A percentile compares a stretch with the other conserved stretches of the same genome.
Conservation (phyloP, 805 yeast genomes). For the Cyberlindnera maclurae region DNA sequence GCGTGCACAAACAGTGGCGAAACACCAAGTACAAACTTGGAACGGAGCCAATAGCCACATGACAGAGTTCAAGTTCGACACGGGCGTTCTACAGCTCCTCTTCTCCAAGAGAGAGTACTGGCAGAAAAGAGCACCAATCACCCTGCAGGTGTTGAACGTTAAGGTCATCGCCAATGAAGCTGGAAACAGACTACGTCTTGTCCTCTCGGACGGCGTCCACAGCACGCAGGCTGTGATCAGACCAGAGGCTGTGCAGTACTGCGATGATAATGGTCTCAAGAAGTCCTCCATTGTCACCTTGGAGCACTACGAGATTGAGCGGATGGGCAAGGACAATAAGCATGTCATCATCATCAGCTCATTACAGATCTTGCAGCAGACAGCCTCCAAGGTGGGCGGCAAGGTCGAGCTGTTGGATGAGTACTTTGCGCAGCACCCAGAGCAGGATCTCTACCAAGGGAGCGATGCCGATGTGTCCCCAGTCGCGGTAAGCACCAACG, state of each 20-base stretch:
- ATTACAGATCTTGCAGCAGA: constrained; percentile 25
- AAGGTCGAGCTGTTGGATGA: constrained; percentile 42
- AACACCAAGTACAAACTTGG: neutral
- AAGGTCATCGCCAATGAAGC: constrained; percentile 32
- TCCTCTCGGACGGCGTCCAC: constrained; percentile 47
- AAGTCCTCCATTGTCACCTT: constrained; percentile 37
- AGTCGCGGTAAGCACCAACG: constrained; percentile 14
- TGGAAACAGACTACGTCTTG: constrained; percentile 36
- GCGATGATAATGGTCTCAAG: constrained; percentile 39
- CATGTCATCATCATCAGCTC: constrained; percentile 24
- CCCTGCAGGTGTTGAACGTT: constrained; percentile 30
- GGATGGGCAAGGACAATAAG: constrained; percentile 29
- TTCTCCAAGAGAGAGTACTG: constrained; percentile 18
- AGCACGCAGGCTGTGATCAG: constrained; percentile 47
- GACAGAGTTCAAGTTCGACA: constrained; percentile 6
- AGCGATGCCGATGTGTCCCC: constrained; percentile 18
- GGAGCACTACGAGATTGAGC: constrained; percentile 33
- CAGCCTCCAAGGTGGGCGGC: constrained; percentile 32
- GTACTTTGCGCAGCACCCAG: constrained; percentile 53
- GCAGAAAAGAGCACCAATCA: constrained; percentile 21
- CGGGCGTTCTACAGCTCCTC: constrained; percentile 14
- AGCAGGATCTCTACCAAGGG: constrained; percentile 32
- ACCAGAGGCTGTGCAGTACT: constrained; percentile 39
- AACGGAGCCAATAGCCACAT: constrained; percentile 1
- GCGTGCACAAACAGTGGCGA: too few species aligned